phyloP scores from a whole-genome alignment of 768 basidiomycete genomes.

The Kwoniella dejecticola region DNA sequence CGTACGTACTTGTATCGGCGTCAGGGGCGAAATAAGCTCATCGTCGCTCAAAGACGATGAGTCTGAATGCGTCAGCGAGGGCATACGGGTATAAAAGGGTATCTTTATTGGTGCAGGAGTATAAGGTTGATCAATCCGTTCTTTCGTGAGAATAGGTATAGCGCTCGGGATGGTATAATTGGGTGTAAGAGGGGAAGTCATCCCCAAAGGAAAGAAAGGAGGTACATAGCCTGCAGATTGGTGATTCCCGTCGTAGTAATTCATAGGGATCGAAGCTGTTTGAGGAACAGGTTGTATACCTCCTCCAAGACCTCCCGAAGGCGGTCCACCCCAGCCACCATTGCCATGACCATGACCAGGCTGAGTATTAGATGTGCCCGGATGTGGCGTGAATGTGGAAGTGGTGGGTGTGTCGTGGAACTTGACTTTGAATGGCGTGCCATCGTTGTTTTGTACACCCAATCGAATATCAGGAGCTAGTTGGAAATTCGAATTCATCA shows the following conservation, averaged over 20 bases:
- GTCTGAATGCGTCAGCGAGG: too few relatives aligned
- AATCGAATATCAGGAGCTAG: too few relatives aligned
- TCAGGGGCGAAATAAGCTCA: not conserved
- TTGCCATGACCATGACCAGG: not conserved
- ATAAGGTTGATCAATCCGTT: not conserved
- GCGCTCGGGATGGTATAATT: too few relatives aligned
- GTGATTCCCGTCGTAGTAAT: not conserved
- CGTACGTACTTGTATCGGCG: not conserved
- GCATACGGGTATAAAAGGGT: not conserved
- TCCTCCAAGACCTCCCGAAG: not conserved
- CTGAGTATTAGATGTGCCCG: too few relatives aligned
- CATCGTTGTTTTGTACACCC: too few relatives aligned
- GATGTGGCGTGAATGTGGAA: too few relatives aligned
- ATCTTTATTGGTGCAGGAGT: not conserved
- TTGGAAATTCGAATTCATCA: too few relatives aligned
- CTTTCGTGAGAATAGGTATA: not conserved
- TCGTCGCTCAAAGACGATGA: not conserved
- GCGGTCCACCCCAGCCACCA: constrained; percentile 6
- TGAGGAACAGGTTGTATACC: not conserved
- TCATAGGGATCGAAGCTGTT: constrained; percentile 1
- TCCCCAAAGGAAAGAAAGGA: not conserved
- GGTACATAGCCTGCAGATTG: not conserved
- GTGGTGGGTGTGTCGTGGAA: too few relatives aligned
- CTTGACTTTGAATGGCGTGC: too few relatives aligned
- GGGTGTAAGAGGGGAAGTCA: constrained; percentile 2